These are phyloP conservation scores for Xylariaceae sp. DNA, from an alignment of 2,329 filamentous ascomycete species.

Conservation along the genomic window DNA sequence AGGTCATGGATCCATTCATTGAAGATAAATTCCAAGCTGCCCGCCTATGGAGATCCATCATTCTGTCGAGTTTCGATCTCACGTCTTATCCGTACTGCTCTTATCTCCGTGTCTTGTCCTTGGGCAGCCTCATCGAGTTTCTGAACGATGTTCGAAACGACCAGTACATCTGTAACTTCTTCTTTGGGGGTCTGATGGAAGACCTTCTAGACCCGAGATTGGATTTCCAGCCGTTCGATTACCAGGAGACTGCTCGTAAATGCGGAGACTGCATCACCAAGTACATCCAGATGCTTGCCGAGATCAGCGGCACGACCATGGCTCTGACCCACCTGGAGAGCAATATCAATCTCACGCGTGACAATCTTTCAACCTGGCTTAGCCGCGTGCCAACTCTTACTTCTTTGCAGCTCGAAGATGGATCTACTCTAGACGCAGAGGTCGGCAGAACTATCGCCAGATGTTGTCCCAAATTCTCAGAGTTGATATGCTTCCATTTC, in stretches of 20 bases:
- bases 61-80: conserved; percentile 56
- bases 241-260: conserved; percentile 31
- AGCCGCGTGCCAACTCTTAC: conserved; percentile 53
- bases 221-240: conserved; percentile 20
- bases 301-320: conserved; percentile 41
- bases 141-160: conserved; percentile 47
- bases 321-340: conserved; percentile 54
- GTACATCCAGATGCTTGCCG: conserved; percentile 39
- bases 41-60: conserved; percentile 62
- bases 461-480: conserved; percentile 56
- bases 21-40: conserved; percentile 50
- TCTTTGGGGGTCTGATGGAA: conserved; percentile 40
- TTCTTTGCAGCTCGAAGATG: conserved; percentile 56
- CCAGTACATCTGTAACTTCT: conserved; percentile 27
- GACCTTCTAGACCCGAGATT: conserved; percentile 30
- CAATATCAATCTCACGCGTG: conserved; percentile 41
- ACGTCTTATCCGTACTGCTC: conserved; percentile 65
- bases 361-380: conserved; percentile 53
- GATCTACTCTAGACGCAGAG: conserved; percentile 51
- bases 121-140: conserved; percentile 55
- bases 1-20: conserved; percentile 39
- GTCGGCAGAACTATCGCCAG: conserved; percentile 49
- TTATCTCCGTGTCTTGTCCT: conserved; percentile 59
- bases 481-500: conserved; percentile 51
- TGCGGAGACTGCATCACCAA: conserved; percentile 54